Base-by-base conservation (phyloP, 768 basidiomycete genomes). In the Tephrocybe sp. region DNA sequence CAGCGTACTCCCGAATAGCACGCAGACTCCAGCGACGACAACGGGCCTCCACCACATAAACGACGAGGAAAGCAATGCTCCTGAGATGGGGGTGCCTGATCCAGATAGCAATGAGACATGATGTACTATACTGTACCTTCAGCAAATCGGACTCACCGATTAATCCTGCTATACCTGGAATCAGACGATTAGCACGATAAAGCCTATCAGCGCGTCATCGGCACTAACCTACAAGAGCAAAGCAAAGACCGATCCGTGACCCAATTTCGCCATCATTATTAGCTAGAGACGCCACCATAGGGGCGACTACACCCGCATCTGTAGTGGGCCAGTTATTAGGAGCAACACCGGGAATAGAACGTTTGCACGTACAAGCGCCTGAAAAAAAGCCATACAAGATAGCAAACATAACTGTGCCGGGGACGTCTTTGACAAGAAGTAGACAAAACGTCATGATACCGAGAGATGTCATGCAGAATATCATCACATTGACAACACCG, bases 251-350 rank as follows among this genome's bases (percentile, higher is more conserved):
- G 55, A 83, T 68, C 7, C 77, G 66, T 12, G 72, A 71, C 29
- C 83, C 81, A 13, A 82, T 72, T 55, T 83, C 79, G 2, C 69
- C 63, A 18, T 76, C 61, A 29, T 72, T 68, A 10, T 61, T 62
- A 0, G 80, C 74, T 11, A 79, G 64, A 3, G 69, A 64, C 3
- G 69, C 64, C 6, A 79, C 55, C 58, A 77, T 64, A 1, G 77
- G 74, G 0, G 72, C 60, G 42, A 77, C 61, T 8, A 79, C 61
- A 25, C 69, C 74, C 6, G 67, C 61, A 49, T 69, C 71, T 74
- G 34, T 16, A 18, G 10, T 16, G n/a, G 10, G 25, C 1, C n/a
- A 16, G 11, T 7, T 13, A 27, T 15, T 16, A 42, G 15, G 2
- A 42, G 41, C 13, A 15, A 25, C 15, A 15, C 1, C 9, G 18